These are phyloP conservation scores for Stachybotrys elegans DNA, from an alignment of 2,329 filamentous ascomycete species.

Conservation along the genomic window DNA sequence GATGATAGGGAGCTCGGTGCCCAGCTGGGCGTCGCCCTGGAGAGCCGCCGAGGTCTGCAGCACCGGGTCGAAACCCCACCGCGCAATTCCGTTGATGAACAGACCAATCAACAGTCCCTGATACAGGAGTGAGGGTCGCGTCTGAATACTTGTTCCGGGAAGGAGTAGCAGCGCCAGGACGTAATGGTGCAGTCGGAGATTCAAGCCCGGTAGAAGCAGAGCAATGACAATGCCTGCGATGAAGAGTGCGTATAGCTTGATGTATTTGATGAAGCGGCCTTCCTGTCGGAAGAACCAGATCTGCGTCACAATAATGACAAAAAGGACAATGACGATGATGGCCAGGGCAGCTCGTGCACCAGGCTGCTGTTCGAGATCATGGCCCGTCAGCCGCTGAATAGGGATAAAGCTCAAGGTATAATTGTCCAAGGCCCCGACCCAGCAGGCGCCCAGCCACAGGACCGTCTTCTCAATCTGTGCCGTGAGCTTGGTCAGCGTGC, in stretches of 20 bases:
- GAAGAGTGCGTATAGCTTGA: constrained; percentile 72
- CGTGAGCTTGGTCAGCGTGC: constrained; percentile 65
- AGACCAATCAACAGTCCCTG: constrained; percentile 86
- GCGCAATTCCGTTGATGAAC: constrained; percentile 84
- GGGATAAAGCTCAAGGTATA: constrained; percentile 95
- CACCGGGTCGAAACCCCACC: constrained; percentile 89
- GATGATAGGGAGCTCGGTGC: constrained; percentile 55
- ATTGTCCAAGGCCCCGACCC: constrained; percentile 88
- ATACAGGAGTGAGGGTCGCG: constrained; percentile 75
- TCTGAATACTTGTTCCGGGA: constrained; percentile 85
- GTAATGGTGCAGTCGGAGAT: constrained; percentile 91
- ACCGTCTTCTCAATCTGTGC: constrained; percentile 88
- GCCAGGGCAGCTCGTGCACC: constrained; percentile 80
- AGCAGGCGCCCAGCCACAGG: constrained; percentile 84
- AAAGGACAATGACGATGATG: constrained; percentile 67
- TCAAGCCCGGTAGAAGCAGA: constrained; percentile 68
- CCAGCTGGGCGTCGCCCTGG: constrained; percentile 60
- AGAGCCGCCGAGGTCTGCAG: constrained; percentile 76
- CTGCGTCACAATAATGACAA: constrained; percentile 66
- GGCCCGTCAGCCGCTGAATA: constrained; percentile 83
- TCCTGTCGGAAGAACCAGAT: constrained; percentile 83
- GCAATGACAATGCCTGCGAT: constrained; percentile 62
- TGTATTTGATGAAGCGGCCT: constrained; percentile 70
- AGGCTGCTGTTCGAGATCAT: constrained; percentile 84
- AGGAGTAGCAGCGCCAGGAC: constrained; percentile 82